Evolutionary conservation across 2,329 filamentous ascomycete genomes (phyloP), one percentile per base, ranked within the genome.

Genomic region (Sclerotinia trifoliorum): DNA sequence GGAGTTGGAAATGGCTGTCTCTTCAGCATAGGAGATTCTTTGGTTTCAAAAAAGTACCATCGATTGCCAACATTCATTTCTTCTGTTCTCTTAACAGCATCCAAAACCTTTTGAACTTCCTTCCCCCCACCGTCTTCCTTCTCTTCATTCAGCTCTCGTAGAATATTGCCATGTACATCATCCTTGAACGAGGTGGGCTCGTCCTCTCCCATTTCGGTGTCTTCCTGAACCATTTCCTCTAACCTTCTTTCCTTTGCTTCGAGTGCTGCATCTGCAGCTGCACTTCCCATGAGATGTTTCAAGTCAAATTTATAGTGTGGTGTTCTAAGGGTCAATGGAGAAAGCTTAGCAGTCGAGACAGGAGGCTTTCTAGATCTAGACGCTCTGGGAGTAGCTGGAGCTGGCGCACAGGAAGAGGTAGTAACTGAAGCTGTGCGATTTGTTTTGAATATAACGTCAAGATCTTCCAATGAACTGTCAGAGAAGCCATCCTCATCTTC

Each of bases 301-400:
- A 93, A 78, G 66, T 89, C 85, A 71, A 88, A 89, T 71, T 85
- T 88, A 77, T 89, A 88, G 74, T 83, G 85, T 21, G 83, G 26
- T n/a, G 35, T 65, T n/a, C 19, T 66, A 6, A 60, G 17, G 79
- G 56, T 81, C 80, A 66, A 83, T 78, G 2, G 84, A 81, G 61
- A 86, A 73, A 6, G 86, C 84, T 5, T 85, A 86, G 44, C 60
- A n/a, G 48, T 72, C 68, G 54, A 73, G 70, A 26, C 65, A 46
- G 46, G 60, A 61, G 15, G 26, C 57, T 68, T 73, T 51, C 55
- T 54, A 54, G 63, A 70, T 55, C 69, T 70, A 2, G 72, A 67
- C 26, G 69, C 58, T 24, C 26, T 60, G 51, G 70, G 69, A 35
- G 71, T 69, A 8, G 56, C 69, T 35, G 68, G 70, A 42, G 62